Evolutionary conservation across 148 eudicot species (phyloP).

Genomic region (Camellia granthamiana): DNA sequence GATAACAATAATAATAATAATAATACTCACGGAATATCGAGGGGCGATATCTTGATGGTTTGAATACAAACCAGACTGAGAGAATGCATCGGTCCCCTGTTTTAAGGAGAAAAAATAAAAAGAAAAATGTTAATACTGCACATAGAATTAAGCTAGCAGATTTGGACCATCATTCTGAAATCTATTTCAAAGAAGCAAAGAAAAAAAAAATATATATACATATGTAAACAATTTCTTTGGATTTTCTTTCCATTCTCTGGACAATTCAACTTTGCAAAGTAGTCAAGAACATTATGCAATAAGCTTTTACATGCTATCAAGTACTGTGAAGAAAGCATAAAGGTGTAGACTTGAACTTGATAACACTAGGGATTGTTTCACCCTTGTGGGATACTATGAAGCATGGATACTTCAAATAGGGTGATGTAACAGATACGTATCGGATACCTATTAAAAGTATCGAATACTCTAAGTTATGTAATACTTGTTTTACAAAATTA

Average conservation of each 20-base stretch:
- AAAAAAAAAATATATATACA: not conserved
- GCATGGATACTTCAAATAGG: too few relatives aligned
- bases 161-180: not conserved
- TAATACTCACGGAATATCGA: constrained; percentile 72
- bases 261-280: not conserved
- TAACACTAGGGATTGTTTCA: not conserved
- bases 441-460: too few relatives aligned
- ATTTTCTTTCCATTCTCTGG: not conserved
- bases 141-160: not conserved
- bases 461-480: too few relatives aligned
- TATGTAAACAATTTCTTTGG: not conserved
- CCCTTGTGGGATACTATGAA: not conserved
- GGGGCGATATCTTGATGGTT: constrained; percentile 99
- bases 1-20: not conserved
- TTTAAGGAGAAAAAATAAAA: not conserved
- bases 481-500: too few relatives aligned
- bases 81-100: constrained; percentile 96
- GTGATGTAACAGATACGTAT: too few relatives aligned
- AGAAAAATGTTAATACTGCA: not conserved
- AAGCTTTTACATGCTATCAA: not conserved
- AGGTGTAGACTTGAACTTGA: not conserved
- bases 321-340: not conserved
- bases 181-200: not conserved
- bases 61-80: constrained; percentile 93
- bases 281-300: not conserved